Evolutionary conservation across 2,329 filamentous ascomycete species (phyloP), one percentile per base, ranked within the genome.

Genomic region (Fusarium sublunatum): DNA sequence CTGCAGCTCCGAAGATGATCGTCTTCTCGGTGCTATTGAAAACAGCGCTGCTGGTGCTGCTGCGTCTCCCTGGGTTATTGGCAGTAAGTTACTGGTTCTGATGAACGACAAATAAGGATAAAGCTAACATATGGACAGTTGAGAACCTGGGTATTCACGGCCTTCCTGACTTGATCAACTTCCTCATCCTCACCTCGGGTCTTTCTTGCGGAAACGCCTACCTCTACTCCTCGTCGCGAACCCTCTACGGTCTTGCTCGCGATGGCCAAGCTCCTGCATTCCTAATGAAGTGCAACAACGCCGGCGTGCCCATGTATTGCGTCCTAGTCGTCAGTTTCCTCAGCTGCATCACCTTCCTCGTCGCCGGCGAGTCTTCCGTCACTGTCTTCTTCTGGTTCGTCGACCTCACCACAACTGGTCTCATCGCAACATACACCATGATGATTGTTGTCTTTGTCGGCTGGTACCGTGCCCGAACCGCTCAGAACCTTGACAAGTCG

Each of bases 11-110:
- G 85, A 79, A 54, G 82, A 78, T 25, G 31, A 58, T 2, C 67
- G 70, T 7, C 74, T 56, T 83, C 87, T 53, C 6, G 70, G 69
- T 32, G 73, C 74, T 70, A 53, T 76, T 25, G 82, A 81, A 13
- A 82, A 86, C 65, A 85, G 70, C n/a, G 61, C 56, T 75, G 85
- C 67, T 79, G 82, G 79, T n/a, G 83, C 84, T 8, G 82, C 83
- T 10, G 83, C 83, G 3, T 87, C 84, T 32, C 86, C 85, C 1
- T 88, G 86, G 73, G 85, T 87, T 28, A 86, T 88, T 68, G 85
- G 63, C 34, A 65, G 62, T 65, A 50, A 65, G 62, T 65, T 3
- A 6, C 2, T 9, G 2, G 5, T 11, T 10, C 2, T 12, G 19
- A 2, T 29, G 4, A 4, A 15, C 3, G 3, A 7, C 3, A 4